Evolutionary conservation across 768 basidiomycete genomes (phyloP), one percentile per base, ranked within the genome.

Genomic region (Leccinum aurantiacum): DNA sequence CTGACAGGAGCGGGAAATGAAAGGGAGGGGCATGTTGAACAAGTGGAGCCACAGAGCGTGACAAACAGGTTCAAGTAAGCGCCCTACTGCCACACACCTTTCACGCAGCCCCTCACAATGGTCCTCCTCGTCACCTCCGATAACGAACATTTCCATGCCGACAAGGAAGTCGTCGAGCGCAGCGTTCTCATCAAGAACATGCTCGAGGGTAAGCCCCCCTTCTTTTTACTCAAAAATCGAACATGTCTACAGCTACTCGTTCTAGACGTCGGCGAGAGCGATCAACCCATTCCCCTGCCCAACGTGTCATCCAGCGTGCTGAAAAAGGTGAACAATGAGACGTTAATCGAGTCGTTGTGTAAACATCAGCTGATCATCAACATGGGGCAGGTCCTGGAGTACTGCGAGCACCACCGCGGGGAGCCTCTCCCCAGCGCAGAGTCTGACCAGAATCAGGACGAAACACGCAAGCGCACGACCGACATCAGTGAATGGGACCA

Each of bases 401-500:
- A 97, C 83, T 98, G 97, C 84, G 95, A 98, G 71, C 95, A 98
- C 77, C 97, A 99, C 78, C 90, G 93, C 67, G 90, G 90, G 65
- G 97, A 99, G 76, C 94, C 95, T n/a, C 84, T 98, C 44, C 97
- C 97, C 17, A 81, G 88, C 44, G 82, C 89, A 10, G 92, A 94
- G 65, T 79, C 88, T 49, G 89, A 93, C 67, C 84, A 86, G 67
- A 87, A 79, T 61, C 89, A 90, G 67, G 96, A 98, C 61, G 97
- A 98, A 78, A 91, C 91, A 5, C 89, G 96, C 78, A 95, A 96
- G 77, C 90, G 95, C 74, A 95, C 94, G n/a, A 95, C 95, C 15
- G 96, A 98, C 66, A 98, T 99, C 76, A 89, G 87, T 64, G 97
- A 99, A 73, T 99, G 97, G 97, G 97, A 99, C 78, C 91, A 95